These are phyloP conservation scores for Dothideomycetidae sp. DNA, from an alignment of 2,329 filamentous ascomycete genomes.

Conservation along the genomic window DNA sequence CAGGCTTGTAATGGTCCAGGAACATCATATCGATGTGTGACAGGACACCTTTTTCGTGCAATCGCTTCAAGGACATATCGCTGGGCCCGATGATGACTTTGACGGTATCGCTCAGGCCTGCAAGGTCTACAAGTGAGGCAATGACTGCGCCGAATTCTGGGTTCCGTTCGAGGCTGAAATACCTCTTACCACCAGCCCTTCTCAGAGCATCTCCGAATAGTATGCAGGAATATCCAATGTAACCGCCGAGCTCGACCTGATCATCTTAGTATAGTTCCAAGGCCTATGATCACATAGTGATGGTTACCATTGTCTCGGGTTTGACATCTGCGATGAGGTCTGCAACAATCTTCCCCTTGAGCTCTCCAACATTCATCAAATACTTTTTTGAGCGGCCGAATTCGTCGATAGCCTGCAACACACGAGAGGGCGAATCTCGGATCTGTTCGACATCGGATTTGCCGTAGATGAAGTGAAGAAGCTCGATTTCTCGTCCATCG, in stretches of 20 bases:
- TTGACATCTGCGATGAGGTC: slow-evolving; percentile 53
- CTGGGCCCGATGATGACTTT: slow-evolving; percentile 57
- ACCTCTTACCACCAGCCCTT: slow-evolving; percentile 47
- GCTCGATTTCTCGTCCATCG: slow-evolving; percentile 59
- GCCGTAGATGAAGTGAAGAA: slow-evolving; percentile 54
- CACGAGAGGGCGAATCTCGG: slow-evolving; percentile 46
- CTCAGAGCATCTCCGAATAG: slow-evolving; percentile 56
- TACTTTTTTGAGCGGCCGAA: slow-evolving; percentile 52
- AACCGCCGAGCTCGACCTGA: slow-evolving; percentile 61
- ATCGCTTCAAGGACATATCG: slow-evolving; percentile 47
- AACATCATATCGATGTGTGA: slow-evolving; percentile 57
- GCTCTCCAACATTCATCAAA: slow-evolving; percentile 66
- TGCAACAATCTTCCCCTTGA: slow-evolving; percentile 58
- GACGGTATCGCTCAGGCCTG: slow-evolving; percentile 56
- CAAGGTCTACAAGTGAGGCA: slow-evolving; percentile 53
- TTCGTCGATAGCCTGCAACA: slow-evolving; percentile 57
- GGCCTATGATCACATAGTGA: too few species aligned
- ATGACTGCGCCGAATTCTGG: slow-evolving; percentile 61
- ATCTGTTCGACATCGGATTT: slow-evolving; percentile 49
- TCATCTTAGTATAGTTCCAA: too few species aligned
- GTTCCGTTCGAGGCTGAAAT: slow-evolving; percentile 59
- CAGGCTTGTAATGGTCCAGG: slow-evolving; percentile 67
- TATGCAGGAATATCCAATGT: slow-evolving; percentile 69
- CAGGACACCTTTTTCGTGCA: slow-evolving; percentile 41
- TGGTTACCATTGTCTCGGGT: slow-evolving; percentile 47